A percentile compares a stretch with the other conserved stretches of the same genome.
Evolutionary conservation across 2,329 filamentous ascomycete genomes (phyloP).

Genomic region (Nannizzia gypsea): DNA sequence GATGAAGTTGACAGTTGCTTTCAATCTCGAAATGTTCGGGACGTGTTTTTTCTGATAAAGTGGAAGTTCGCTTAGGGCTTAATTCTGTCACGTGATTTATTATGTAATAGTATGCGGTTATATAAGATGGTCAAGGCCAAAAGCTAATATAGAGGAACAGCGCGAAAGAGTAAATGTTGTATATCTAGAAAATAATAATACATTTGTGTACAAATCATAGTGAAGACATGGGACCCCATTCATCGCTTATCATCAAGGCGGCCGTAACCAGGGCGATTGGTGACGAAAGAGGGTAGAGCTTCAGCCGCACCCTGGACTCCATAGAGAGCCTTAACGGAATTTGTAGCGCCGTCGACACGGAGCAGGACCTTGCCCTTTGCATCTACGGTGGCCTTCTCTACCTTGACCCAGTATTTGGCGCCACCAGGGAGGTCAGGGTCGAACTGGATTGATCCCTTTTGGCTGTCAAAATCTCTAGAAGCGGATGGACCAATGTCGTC

Average conservation of each 20-base stretch:
- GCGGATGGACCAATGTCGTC: conserved; percentile 28
- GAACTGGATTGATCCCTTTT: conserved; percentile 33
- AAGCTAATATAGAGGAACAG: background rate
- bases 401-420: conserved; percentile 42
- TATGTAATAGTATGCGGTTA: background rate
- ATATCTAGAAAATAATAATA: background rate
- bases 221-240: background rate
- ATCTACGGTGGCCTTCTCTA: conserved; percentile 36
- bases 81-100: background rate
- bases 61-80: conserved; percentile 4
- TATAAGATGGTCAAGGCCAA: no score
- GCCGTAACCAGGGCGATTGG: background rate
- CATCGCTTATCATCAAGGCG: background rate
- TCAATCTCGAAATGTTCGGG: background rate
- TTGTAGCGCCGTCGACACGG: conserved; percentile 9
- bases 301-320: conserved; percentile 4
- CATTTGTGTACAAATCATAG: background rate
- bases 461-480: conserved; percentile 24
- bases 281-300: background rate
- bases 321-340: conserved; percentile 10
- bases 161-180: background rate
- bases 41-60: background rate
- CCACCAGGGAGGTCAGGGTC: conserved; percentile 39
- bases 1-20: background rate
- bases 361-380: conserved; percentile 35